Base-by-base conservation (phyloP, 2,329 filamentous ascomycete species). In the Samsoniella hepiali region DNA sequence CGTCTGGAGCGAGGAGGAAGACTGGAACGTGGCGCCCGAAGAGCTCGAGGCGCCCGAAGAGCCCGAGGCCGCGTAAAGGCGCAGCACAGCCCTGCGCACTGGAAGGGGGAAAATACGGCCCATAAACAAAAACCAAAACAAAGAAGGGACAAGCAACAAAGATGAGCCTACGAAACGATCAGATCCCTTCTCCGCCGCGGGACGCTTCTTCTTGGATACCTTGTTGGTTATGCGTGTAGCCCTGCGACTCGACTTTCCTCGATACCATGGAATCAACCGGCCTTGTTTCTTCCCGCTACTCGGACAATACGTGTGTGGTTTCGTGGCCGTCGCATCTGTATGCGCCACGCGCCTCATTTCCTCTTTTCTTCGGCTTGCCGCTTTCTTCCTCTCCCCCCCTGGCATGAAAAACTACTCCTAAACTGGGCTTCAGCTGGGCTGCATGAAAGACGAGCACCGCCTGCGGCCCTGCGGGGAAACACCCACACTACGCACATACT, bases 1-100 rank as follows among this genome's bases (percentile, higher is more conserved):
- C 8, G 78, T 82, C 51, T 88, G 83, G 78, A 80, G 79, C 44
- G 84, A 86, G 57, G 83, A 84, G 68, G 78, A 83, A 62, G 83
- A 85, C 36, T 87, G 84, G 84, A 74, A 79, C 15, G 81, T 77
- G 51, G 71, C 73, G 36, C 70, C 73, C 0, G 73, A 77, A 51
- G 75, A 77, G 38, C 67, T 78, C 22, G 44, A 59, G 47, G 29
- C 17, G 8, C 70, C 73, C 0, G 73, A 77, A 51, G 75, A 77
- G 38, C 67, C 77, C 22, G 44, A 59, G 47, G 29, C 17, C 9
- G 55, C 55, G 31, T 65, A 64, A 54, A 45, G 31, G 11, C 6
- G 17, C n/a, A 1, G 42, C 17, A 38, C 22, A 22, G 22, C 22
- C 22, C 22, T 22, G 22, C 22, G 1, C 22, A 22, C 22, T 22